Conservation (phyloP, 148 eudicot genomes). For the Chenopodium formosanum region DNA sequence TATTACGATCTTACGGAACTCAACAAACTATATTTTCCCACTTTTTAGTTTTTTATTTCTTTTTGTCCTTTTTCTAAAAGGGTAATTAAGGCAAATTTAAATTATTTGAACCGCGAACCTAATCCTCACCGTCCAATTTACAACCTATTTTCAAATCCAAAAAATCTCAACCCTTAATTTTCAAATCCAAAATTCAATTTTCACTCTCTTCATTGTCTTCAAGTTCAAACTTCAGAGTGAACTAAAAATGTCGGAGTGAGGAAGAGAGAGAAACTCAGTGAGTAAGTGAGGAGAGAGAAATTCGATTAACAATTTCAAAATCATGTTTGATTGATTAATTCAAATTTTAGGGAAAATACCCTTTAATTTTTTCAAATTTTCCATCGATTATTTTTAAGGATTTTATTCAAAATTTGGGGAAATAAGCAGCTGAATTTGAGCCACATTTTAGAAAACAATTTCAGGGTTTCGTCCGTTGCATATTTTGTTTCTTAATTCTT, state of each 20-base stretch:
- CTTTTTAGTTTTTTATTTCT: background rate
- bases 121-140: background rate
- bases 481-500: constrained; percentile 41
- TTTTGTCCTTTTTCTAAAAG: background rate
- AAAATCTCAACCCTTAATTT: background rate
- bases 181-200: background rate
- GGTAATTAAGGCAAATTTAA: background rate
- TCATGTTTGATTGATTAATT: background rate
- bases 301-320: no score
- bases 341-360: constrained; percentile 1
- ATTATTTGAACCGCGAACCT: background rate
- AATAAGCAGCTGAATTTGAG: background rate
- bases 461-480: constrained; percentile 37
- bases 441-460: constrained; percentile 28
- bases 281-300: background rate
- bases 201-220: background rate
- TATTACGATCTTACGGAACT: background rate
- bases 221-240: background rate
- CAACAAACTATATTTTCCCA: background rate
- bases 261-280: background rate
- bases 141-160: background rate
- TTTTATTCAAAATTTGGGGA: no score
- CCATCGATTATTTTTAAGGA: no score
- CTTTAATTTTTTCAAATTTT: no score
- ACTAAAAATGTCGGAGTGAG: background rate